These are phyloP conservation scores for Suillus luteus DNA, from an alignment of 768 basidiomycete genomes.

Conservation along the genomic window DNA sequence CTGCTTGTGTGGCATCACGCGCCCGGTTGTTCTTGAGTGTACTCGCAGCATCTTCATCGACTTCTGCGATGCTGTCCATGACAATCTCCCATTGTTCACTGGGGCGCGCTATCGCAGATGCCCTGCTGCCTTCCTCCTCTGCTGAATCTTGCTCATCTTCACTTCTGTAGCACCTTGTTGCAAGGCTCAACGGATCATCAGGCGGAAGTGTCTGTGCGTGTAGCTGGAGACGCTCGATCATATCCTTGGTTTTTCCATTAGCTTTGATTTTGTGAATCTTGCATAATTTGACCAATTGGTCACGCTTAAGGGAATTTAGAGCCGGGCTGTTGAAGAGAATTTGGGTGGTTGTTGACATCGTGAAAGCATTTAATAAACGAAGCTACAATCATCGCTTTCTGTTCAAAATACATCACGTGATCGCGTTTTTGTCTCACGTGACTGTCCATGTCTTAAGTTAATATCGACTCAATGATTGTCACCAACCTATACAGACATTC, in stretches of 20 bases:
- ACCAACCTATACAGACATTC: neutral
- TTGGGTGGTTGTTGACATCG: constrained; percentile 72
- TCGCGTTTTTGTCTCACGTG: constrained; percentile 7
- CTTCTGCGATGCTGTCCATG: constrained; percentile 79
- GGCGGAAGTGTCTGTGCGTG: constrained; percentile 67
- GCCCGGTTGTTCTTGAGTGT: constrained; percentile 43
- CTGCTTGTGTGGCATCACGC: constrained; percentile 43
- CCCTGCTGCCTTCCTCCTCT: constrained; percentile 13
- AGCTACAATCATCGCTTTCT: neutral
- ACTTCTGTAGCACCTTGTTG: constrained; percentile 49
- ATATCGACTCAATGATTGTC: neutral
- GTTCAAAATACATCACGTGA: constrained; percentile 12
- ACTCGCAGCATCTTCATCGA: constrained; percentile 46
- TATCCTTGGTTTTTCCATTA: constrained; percentile 74
- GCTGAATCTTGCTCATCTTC: constrained; percentile 35
- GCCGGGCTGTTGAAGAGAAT: constrained; percentile 87
- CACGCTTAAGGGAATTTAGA: constrained; percentile 78
- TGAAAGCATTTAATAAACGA: constrained; percentile 5
- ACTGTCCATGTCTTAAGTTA: neutral
- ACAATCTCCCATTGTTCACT: constrained; percentile 86
- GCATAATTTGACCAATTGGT: constrained; percentile 84
- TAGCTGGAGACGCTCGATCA: constrained; percentile 66
- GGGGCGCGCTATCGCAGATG: constrained; percentile 48
- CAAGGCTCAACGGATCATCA: constrained; percentile 57
- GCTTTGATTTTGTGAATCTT: constrained; percentile 82